phyloP scores from a whole-genome alignment of 768 basidiomycete genomes.

The Podaxis sp. region DNA sequence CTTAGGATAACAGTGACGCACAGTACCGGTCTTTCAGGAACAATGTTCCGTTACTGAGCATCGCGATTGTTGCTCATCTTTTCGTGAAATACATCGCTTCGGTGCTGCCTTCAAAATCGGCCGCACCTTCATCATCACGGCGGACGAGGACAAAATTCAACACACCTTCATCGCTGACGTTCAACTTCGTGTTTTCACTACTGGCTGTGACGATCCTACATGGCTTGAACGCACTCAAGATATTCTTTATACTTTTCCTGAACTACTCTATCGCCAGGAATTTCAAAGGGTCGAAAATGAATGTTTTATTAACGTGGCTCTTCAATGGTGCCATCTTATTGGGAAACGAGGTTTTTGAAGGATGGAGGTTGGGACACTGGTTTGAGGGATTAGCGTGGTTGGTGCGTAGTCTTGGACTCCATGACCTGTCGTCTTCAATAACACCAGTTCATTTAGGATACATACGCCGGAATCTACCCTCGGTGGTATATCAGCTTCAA shows the following conservation, averaged over 20 bases:
- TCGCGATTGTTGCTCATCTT: conserved; percentile 51
- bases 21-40: conserved; percentile 89
- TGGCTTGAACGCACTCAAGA: conserved; percentile 77
- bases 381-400: conserved; percentile 53
- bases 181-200: conserved; percentile 59
- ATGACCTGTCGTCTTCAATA: not conserved
- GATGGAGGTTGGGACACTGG: conserved; percentile 66
- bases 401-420: conserved; percentile 41
- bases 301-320: conserved; percentile 64
- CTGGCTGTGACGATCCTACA: conserved; percentile 73
- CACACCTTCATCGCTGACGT: conserved; percentile 43
- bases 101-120: conserved; percentile 22
- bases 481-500: conserved; percentile 95
- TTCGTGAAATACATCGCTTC: conserved; percentile 50
- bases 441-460: conserved; percentile 44
- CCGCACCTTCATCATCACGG: not conserved
- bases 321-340: conserved; percentile 78
- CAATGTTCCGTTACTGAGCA: conserved; percentile 65
- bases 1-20: conserved; percentile 86
- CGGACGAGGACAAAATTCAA: conserved; percentile 18
- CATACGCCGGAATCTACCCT: conserved; percentile 73
- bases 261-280: conserved; percentile 68
- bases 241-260: conserved; percentile 61
- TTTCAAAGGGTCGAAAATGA: conserved; percentile 39
- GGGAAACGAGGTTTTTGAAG: conserved; percentile 69